Conservation (phyloP, 352 stramenopile genomes). For the Phytopythium sindhum region DNA sequence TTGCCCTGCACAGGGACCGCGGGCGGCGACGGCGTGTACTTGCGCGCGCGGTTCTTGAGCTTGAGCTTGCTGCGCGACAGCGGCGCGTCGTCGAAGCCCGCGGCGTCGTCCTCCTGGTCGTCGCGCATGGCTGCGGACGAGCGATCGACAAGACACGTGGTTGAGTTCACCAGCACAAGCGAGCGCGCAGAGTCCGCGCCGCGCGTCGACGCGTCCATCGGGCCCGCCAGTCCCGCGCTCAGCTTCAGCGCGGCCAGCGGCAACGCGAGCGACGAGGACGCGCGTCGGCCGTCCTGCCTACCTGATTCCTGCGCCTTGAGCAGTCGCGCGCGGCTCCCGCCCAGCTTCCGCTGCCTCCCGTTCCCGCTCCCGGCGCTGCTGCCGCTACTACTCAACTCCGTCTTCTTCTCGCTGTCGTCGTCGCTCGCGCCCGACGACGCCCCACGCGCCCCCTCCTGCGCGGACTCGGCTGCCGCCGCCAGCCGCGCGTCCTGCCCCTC, state of each 20-base stretch:
- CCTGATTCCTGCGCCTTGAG: constrained; percentile 4
- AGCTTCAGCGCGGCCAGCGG: constrained; percentile 4
- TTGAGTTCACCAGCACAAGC: constrained; percentile 42
- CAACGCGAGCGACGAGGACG: not conserved
- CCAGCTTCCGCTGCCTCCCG: not conserved
- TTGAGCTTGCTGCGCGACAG: constrained; percentile 8
- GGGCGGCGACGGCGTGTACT: constrained; percentile 27
- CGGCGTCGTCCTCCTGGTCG: constrained; percentile 9
- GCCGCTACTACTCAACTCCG: not conserved
- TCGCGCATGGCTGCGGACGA: constrained; percentile 24
- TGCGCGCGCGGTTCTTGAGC: constrained; percentile 8
- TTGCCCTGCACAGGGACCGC: constrained; percentile 28
- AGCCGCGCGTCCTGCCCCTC: not conserved
- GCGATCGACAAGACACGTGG: constrained; percentile 50
- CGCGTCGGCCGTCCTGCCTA: not conserved
- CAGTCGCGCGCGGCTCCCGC: not conserved
- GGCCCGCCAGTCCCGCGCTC: constrained; percentile 6
- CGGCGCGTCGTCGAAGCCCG: constrained; percentile 1
- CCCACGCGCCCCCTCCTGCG: not conserved
- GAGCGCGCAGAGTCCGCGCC: constrained; percentile 1
- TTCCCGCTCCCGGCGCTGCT: not conserved
- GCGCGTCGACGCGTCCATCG: not conserved
- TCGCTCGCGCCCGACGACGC: not conserved
- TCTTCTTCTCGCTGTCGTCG: not conserved
- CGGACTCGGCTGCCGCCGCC: not conserved